Conservation (phyloP, 192 early-diverging fungal genomes). For the Pecoramyces ruminantium region DNA sequence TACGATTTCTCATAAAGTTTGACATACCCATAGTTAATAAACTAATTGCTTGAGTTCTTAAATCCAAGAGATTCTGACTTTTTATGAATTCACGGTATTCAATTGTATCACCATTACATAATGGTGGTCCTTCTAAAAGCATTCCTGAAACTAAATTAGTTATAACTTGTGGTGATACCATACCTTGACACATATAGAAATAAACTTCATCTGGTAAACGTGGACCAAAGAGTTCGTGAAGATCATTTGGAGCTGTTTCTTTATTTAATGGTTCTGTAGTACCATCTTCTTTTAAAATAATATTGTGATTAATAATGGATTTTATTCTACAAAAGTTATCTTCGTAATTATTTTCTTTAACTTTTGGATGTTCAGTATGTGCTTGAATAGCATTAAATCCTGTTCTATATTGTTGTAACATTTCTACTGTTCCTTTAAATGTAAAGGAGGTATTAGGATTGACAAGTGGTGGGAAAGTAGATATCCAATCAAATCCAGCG, state of each 20-base stretch:
- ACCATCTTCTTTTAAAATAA: conserved; percentile 53
- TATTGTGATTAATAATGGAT: conserved; percentile 51
- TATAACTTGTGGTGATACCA: conserved; percentile 43
- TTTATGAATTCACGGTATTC: conserved; percentile 50
- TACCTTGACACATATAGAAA: conserved; percentile 45
- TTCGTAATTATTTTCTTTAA: conserved; percentile 40
- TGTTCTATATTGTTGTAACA: conserved; percentile 44
- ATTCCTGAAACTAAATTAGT: conserved; percentile 46
- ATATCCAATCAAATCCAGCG: conserved; percentile 58
- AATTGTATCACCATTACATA: conserved; percentile 62
- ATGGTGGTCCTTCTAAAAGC: conserved; percentile 48
- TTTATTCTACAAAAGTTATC: conserved; percentile 54
- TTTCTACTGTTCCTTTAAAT: conserved; percentile 44
- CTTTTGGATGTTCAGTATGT: conserved; percentile 31
- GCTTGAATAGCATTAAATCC: conserved; percentile 56
- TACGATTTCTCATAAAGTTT: conserved; percentile 45
- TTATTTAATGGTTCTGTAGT: conserved; percentile 45
- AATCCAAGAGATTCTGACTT: conserved; percentile 25
- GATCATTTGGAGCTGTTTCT: conserved; percentile 47
- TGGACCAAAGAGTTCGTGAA: conserved; percentile 68
- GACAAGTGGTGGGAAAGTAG: conserved; percentile 49
- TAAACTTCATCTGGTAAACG: conserved; percentile 53
- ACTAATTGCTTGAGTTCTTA: conserved; percentile 37
- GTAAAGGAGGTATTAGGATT: conserved; percentile 30
- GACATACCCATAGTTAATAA: conserved; percentile 37